Base-by-base conservation (phyloP, 1,139 yeast genomes). In the Yamadazyma mexicana region DNA sequence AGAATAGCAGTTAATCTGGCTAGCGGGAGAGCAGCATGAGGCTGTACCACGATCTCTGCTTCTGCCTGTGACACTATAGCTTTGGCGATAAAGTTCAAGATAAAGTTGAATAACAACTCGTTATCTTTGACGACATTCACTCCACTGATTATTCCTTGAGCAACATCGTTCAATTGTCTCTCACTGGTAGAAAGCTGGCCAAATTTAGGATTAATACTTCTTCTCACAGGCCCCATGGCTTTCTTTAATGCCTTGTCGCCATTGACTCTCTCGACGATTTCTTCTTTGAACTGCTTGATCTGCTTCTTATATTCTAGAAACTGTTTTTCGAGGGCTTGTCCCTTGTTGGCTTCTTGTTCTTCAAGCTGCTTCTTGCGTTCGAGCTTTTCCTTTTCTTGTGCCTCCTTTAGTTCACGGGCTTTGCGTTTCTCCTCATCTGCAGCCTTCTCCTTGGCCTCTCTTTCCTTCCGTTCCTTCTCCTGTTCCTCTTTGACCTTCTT, bases 21-120 rank as follows among this genome's bases (percentile, higher is more conserved):
- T 35, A 94, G 65, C 0, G 98, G 95, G 12, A 84, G 56, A 0
- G 97, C 88, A 1, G 92, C 80, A 35, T 80, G 77, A 1, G 95
- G 81, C 45, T 84, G 79, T 0, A 87, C 95, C 5, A 86, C 75
- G 10, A 88, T 91, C 61, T 92, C 98, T 0, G 95, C 79, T 61
- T 89, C 98, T 1, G 97, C 95, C 62, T 94, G 98, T 30, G 86
- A 81, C 1, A 92, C 87, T 1, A 89, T 65, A 2, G 94, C 86
- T 56, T 92, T 92, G 7, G 96, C 85, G 27, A 85, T 75, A 53
- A 83, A 85, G 55, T 92, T 92, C 27, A 89, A 63, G 11, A 84
- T 73, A 89, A 95, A 91, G 30, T 74, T 62, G 53, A 68, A 83
- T 0, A 82, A 84, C 12, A 83, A 56, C 1, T 71, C 73, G 15